phyloP scores from a whole-genome alignment of 257 asterid genomes.

The Petunia axillaris region DNA sequence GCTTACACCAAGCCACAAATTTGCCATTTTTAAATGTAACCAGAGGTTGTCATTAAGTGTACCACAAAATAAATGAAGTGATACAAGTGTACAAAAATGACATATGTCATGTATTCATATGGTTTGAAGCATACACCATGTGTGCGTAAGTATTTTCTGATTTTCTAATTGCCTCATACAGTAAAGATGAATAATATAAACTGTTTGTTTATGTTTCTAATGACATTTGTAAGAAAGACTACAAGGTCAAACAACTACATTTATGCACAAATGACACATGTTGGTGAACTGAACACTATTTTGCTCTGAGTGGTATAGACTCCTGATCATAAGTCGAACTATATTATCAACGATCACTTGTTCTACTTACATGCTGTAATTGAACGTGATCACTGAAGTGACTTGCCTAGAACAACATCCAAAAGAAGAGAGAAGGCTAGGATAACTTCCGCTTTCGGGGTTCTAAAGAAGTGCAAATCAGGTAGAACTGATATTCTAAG shows the following conservation, averaged over 20 bases:
- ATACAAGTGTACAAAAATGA: background rate
- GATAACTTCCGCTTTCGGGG: background rate
- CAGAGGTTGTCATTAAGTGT: too few relatives aligned
- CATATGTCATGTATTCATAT: background rate
- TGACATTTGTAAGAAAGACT: background rate
- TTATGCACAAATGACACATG: background rate
- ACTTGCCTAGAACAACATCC: background rate
- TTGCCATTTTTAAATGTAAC: too few relatives aligned
- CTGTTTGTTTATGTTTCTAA: background rate
- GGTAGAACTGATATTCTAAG: background rate
- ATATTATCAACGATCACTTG: background rate
- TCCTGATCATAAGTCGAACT: background rate
- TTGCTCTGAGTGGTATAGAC: background rate
- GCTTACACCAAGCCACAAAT: background rate
- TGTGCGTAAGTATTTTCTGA: background rate
- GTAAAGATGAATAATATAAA: background rate
- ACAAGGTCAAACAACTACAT: background rate
- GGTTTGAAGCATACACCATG: background rate
- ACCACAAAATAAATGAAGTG: too few relatives aligned
- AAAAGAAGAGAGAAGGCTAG: background rate
- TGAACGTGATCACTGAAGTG: background rate
- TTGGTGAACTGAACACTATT: background rate
- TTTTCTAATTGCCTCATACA: background rate
- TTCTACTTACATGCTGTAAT: background rate
- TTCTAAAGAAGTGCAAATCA: background rate